Base-by-base conservation (phyloP, 345 rosid species). In the Geranium rotundifolium region DNA sequence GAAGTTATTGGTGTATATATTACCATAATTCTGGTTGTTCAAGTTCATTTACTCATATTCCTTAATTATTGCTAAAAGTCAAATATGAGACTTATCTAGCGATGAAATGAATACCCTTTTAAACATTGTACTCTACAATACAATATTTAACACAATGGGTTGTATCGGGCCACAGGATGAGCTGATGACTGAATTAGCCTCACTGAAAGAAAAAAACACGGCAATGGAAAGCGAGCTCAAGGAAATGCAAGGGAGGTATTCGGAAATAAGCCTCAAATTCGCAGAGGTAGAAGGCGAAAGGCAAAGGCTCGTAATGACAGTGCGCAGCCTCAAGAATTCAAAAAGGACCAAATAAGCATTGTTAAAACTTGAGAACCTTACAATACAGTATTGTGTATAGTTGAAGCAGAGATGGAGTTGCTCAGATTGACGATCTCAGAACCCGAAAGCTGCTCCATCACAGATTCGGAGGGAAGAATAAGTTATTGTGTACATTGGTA, bases 281-380 rank as follows among this genome's bases (percentile, higher is more conserved):
- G 84, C 84, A 37, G 80, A 72, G 59, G 84, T 80, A 55, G 82
- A 80, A 67, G 82, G 84, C 4, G 81, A 77, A 69, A 67, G 84
- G 50, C 81, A 80, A 49, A 56, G 66, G 68, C 79, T 80, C 29
- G 75, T 69, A n/a, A 80, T 76, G 81, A 61, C 72, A 4, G 29
- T 74, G 29, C 66, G 81, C 20, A 74, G 57, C 71, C 57, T 69
- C 31, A 69, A 74, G 65, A 73, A 74, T 57, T 59, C 77, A 17
- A 72, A 62, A 66, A 75, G 52, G 52, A 46, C 3, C 52, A 46
- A 46, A 46, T 46, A 46, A 34, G 41, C 41, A 46, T 41, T 8
- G n/a, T n/a, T n/a, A 46, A 46, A 5, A 46, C 52, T 4, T 34
- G 41, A 34, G 41, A 12, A 46, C 12, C 52, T 46, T 7, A 0